Base-by-base conservation (phyloP, 2,329 filamentous ascomycete genomes). In the Cladophialophora bantiana region DNA sequence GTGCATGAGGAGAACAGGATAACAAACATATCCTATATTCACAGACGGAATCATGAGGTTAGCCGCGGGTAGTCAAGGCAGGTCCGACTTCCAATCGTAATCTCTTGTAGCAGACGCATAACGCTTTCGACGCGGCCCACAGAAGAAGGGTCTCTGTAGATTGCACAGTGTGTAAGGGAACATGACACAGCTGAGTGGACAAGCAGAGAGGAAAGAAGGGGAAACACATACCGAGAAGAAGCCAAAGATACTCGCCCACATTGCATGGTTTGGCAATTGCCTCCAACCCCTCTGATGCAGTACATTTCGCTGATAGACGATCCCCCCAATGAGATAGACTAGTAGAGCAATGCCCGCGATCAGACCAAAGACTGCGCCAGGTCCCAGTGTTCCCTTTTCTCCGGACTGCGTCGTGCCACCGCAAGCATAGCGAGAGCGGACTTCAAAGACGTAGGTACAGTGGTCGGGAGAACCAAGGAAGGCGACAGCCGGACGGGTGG, bases 361-460 rank as follows among this genome's bases (percentile, higher is more conserved):
- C 70, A 98, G 90, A 68, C 91, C 91, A 76, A 99, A 99, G 12
- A 99, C 85, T 78, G 82, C 93, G 80, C 77, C 91, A 75, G 78
- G 95, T 81, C 75, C 91, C 79, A 83, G 90, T 81, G 79, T 89
- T 10, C 83, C 83, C 65, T 87, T 84, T 45, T 72, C 70, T 26
- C 66, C 67, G 3, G 69, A 70, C 56, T 83, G 82, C 68, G 83
- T 83, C 9, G 81, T 81, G 82, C 83, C 94, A 80, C 80, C 92
- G 84, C 95, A 99, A 10, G 94, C 94, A 72, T 93, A 90, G 54
- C 87, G 85, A 31, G 92, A 95, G 71, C 94, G 90, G 58, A 94
- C 90, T 78, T 98, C 94, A 81, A 99, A 99, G 79, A 96, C 91
- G 80, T 98, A 99, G 35, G 92, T 88, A 83, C 95, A 99, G 67